Conservation (phyloP, 768 basidiomycete species). For the Lactarius quietus region DNA sequence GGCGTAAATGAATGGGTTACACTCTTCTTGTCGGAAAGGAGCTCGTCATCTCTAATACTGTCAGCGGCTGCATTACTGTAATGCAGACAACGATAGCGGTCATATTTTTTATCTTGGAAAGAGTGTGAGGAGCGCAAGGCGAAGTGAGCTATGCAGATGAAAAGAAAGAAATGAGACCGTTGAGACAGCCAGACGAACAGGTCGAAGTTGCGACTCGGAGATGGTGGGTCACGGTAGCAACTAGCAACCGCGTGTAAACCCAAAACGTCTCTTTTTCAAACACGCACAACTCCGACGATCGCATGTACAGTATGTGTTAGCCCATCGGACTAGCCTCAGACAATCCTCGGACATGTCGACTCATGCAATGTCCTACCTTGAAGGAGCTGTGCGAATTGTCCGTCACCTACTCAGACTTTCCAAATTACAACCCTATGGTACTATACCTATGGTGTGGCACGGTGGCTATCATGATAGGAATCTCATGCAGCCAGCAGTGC, state of each 20-base stretch:
- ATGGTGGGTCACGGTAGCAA: conserved; percentile 33
- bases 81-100: conserved; percentile 40
- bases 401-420: too few relatives aligned
- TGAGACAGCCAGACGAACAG: conserved; percentile 21
- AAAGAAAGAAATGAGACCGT: conserved; percentile 40
- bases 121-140: conserved; percentile 35
- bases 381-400: too few relatives aligned
- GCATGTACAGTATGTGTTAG: too few relatives aligned
- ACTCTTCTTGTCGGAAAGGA: conserved; percentile 42
- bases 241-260: conserved; percentile 25
- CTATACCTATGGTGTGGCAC: too few relatives aligned
- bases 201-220: too few relatives aligned
- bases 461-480: too few relatives aligned
- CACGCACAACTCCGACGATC: conserved; percentile 27
- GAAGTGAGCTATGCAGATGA: conserved; percentile 31
- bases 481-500: too few relatives aligned
- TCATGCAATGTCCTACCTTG: too few relatives aligned
- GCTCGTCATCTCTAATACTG: conserved; percentile 34
- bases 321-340: too few relatives aligned
- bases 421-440: too few relatives aligned
- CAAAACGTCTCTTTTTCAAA: conserved; percentile 16
- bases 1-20: conserved; percentile 28
- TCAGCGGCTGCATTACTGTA: conserved; percentile 30
- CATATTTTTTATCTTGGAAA: conserved; percentile 31
- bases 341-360: too few relatives aligned